Evolutionary conservation across 345 rosid species (phyloP).

Genomic region (Excoecaria cochinchinensis): DNA sequence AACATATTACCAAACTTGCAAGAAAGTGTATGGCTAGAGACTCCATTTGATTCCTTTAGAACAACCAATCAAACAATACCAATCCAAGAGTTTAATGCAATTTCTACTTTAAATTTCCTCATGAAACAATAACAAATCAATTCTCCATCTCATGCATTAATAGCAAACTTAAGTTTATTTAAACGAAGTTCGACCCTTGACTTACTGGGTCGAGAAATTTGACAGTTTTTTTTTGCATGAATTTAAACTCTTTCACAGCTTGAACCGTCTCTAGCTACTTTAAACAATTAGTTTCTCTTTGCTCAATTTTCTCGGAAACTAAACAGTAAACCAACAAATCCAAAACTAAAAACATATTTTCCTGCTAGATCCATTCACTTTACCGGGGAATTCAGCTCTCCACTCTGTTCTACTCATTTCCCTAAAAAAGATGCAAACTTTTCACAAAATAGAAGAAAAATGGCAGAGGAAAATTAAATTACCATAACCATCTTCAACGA

Average conservation of each 20-base stretch:
- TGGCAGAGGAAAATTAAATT: slow-evolving; percentile 7
- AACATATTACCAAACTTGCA: not conserved
- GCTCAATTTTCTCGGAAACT: slow-evolving; percentile 14
- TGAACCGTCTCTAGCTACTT: not conserved
- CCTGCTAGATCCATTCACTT: slow-evolving; percentile 30
- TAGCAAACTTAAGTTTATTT: not conserved
- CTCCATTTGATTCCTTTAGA: not conserved
- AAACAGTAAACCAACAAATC: slow-evolving; percentile 3
- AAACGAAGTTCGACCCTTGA: not conserved
- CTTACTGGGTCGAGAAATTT: not conserved
- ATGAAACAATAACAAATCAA: not conserved
- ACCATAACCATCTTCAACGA: slow-evolving; percentile 93
- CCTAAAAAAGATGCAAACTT: slow-evolving; percentile 1
- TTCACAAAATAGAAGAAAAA: not conserved
- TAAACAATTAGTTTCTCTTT: not conserved
- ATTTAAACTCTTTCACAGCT: not conserved
- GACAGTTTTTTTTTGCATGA: not conserved
- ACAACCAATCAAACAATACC: too few species aligned
- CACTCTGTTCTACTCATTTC: not conserved
- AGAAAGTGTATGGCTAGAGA: not conserved
- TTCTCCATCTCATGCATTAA: not conserved
- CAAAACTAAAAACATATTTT: not conserved
- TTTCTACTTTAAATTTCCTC: not conserved
- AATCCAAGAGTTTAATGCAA: not conserved
- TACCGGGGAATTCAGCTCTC: slow-evolving; percentile 5